Conservation (phyloP, 1,284 basidiomycete genomes). For the Bondarzewia mesenterica region DNA sequence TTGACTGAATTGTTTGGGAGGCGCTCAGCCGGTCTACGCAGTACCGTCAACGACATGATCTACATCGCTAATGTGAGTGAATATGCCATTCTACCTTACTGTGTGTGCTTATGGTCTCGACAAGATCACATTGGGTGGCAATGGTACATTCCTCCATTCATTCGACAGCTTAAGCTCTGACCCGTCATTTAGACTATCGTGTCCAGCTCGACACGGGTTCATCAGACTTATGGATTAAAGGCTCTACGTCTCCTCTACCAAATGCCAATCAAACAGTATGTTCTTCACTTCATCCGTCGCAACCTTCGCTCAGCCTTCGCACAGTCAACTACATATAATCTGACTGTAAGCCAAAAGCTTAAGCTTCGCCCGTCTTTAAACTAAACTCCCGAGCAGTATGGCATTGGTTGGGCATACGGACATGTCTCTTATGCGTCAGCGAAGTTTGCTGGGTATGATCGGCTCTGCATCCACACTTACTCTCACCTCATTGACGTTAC, state of each 20-base stretch:
- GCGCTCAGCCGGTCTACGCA: conserved; percentile 18
- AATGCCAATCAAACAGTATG: conserved; percentile 45
- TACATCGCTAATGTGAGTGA: conserved; percentile 58
- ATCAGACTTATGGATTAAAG: conserved; percentile 72
- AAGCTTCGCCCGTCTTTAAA: not conserved
- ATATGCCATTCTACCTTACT: not conserved
- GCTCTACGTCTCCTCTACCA: conserved; percentile 40
- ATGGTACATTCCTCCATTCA: conserved; percentile 31
- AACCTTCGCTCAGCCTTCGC: not conserved
- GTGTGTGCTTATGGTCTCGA: conserved; percentile 4
- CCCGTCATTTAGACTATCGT: conserved; percentile 38
- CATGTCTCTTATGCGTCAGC: conserved; percentile 50
- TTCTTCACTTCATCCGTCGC: not conserved
- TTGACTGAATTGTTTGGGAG: not conserved
- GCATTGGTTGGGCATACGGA: conserved; percentile 69
- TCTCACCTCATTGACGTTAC: conserved; percentile 5
- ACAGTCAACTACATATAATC: conserved; percentile 17
- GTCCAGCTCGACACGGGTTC: conserved; percentile 79
- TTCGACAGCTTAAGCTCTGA: conserved; percentile 1
- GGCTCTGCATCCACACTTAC: conserved; percentile 1
- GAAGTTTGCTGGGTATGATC: conserved; percentile 57
- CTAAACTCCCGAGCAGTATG: conserved; percentile 43
- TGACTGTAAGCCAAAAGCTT: conserved; percentile 16
- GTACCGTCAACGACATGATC: conserved; percentile 64
- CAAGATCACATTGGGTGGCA: conserved; percentile 58